Evolutionary conservation across 1,139 yeast species (phyloP), one percentile per base, ranked within the genome.

Genomic region (Magnusiomyces tetraspermus): DNA sequence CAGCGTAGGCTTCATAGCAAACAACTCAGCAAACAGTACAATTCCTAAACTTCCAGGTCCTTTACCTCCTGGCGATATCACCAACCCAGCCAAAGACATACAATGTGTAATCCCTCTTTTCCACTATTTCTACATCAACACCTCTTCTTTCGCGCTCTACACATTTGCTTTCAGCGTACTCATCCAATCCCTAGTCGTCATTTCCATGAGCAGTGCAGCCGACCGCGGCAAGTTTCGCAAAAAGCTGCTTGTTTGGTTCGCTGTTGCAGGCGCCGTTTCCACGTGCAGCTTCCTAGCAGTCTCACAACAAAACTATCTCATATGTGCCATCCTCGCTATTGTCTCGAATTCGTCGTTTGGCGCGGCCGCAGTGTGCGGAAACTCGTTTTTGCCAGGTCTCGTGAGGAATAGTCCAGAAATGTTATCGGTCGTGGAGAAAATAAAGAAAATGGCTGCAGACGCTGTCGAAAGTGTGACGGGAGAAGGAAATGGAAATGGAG

Each of bases 331-430:
- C 0, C 66, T 80, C 26, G 82, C 85, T 2, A 74, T 83, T 10
- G 50, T 79, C 0, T 81, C 85, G 0, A 83, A 82, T 60, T 72
- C 82, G 17, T 76, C 83, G 23, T 83, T 78, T 66, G 89, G 90
- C 0, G 85, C 83, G 2, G 85, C 82, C 2, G 79, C 80, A 51
- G 89, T 83, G 13, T 82, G 87, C 55, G 88, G 87, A n/a, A 83
- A 83, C 63, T 80, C 89, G 1, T 77, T 78, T 57, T 64, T 83
- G 37, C 87, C 89, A 0, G 72, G 77, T 0, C 64, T 83, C 46
- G 83, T 74, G 2, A 68, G 72, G 48, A 67, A 71, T 49, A 67
- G 67, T 52, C 63, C 64, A 11, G 58, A 54, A 38, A 46, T 51
- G 4, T 36, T 51, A 40, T 50, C 38, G 31, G 50, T 51, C 33